phyloP scores from a whole-genome alignment of 2,329 filamentous ascomycete genomes.

The Aspergillus calidoustus region DNA sequence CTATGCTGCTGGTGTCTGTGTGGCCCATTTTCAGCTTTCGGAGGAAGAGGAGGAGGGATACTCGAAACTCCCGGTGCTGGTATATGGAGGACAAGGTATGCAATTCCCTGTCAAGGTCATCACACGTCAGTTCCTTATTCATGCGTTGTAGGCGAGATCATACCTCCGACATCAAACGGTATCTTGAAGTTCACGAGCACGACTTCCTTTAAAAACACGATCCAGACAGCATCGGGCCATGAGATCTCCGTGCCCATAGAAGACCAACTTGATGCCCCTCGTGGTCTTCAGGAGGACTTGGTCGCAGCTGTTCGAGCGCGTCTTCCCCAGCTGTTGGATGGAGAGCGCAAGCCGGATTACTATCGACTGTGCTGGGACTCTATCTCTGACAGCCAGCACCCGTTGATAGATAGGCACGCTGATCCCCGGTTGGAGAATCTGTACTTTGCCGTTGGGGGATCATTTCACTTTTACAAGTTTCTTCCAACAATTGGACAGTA shows the following conservation, averaged over 20 bases:
- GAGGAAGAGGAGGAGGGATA: conserved; percentile 56
- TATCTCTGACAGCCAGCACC: conserved; percentile 66
- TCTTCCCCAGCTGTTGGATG: conserved; percentile 36
- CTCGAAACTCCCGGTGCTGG: conserved; percentile 58
- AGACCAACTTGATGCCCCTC: conserved; percentile 49
- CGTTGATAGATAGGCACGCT: conserved; percentile 60
- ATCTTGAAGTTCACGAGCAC: conserved; percentile 67
- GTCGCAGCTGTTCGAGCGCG: conserved; percentile 28
- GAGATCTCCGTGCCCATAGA: conserved; percentile 58
- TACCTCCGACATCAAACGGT: conserved; percentile 54
- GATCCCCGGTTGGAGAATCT: conserved; percentile 56
- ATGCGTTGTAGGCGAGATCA: conserved; percentile 43
- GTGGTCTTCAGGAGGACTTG: conserved; percentile 50
- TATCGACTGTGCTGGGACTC: conserved; percentile 63
- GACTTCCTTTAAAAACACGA: conserved; percentile 61
- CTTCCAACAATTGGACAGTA: conserved; percentile 66
- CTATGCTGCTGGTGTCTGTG: conserved; percentile 64
- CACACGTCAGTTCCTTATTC: not conserved
- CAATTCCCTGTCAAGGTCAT: not conserved
- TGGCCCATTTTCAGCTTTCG: conserved; percentile 61
- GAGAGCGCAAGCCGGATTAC: conserved; percentile 41
- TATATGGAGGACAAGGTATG: conserved; percentile 50
- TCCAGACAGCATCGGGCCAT: conserved; percentile 53
- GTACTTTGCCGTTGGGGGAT: conserved; percentile 63
- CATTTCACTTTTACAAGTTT: conserved; percentile 60